Evolutionary conservation across 148 eudicot species (phyloP), one percentile per base, ranked within the genome.

Genomic region (Silene conica): DNA sequence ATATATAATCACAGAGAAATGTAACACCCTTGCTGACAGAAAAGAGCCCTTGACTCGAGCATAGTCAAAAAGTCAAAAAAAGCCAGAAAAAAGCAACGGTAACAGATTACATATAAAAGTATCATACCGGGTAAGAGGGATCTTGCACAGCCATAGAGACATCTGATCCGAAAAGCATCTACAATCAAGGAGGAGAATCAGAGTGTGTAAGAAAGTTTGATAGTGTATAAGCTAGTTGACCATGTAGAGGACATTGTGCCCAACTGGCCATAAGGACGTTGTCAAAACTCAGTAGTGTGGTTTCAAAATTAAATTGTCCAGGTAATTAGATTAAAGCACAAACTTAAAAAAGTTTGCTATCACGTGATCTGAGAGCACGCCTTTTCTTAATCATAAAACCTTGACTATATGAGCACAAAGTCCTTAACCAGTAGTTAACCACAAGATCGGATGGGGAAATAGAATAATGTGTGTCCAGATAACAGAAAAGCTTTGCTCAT

Each of bases 131-230:
- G 73, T 91, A 93, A 34, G 97, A 88, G 58, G 97, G 92, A 74
- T 92, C 90, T 87, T 90, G 96, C 69, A 87, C 98, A 22, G 98
- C 96, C 80, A 90, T 90, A 73, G 92, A 84, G 59, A 90, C 94
- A 70, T 79, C 80, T 22, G 92, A 87, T 70, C 98, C 98, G 75
- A 90, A 93, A 74, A 93, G 90, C 77, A 89, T 90, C 96, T 93
- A 88, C 65, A 66, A 77, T 38, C 57, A 28, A 52, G 26, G 55
- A 57, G 56, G 63, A 75, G 6, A 57, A 18, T 57, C 20, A 57
- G 60, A 1, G 43, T 1, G 22, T n/a, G 22, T 31, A 2, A 59
- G 6, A 7, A 59, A 1, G 11, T 20, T 21, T 21, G 55, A 13
- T 5, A 15, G 14, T 50, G 55, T 13, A 11, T 38, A 31, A 31